A percentile compares a stretch with the other conserved stretches of the same genome.
Conservation (phyloP, 768 basidiomycete genomes). For the Neoboletus subvelutipes region DNA sequence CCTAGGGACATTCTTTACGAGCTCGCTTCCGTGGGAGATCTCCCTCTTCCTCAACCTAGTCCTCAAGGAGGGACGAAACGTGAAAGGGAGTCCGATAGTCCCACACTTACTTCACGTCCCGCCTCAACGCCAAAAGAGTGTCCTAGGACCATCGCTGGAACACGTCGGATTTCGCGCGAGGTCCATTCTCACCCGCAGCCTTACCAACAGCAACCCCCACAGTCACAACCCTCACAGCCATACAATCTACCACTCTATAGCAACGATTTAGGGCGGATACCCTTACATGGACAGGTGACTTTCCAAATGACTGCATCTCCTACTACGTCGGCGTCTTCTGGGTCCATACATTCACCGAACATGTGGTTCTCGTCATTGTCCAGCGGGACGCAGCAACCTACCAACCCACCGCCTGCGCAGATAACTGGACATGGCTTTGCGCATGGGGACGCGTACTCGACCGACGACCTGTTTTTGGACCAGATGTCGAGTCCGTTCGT, state of each 20-base stretch:
- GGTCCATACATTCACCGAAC: slow-evolving; percentile 3
- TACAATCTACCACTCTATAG: slow-evolving; percentile 53
- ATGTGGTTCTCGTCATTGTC: slow-evolving; percentile 24
- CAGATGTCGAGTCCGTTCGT: slow-evolving; percentile 15
- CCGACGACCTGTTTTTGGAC: slow-evolving; percentile 26
- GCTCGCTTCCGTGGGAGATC: slow-evolving; percentile 66
- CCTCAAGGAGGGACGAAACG: slow-evolving; percentile 57
- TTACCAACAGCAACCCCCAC: slow-evolving; percentile 2
- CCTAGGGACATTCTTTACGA: slow-evolving; percentile 72
- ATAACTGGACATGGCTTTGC: slow-evolving; percentile 2
- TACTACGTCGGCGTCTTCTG: background rate
- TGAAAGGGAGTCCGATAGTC: slow-evolving; percentile 58
- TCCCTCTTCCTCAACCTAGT: slow-evolving; percentile 61
- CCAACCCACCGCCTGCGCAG: background rate
- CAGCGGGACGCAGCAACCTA: background rate
- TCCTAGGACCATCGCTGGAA: slow-evolving; percentile 34
- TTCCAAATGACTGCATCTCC: slow-evolving; percentile 10
- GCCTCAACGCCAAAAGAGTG: slow-evolving; percentile 12
- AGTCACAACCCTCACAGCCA: slow-evolving; percentile 12
- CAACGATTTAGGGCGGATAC: slow-evolving; percentile 57
- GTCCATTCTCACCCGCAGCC: slow-evolving; percentile 6
- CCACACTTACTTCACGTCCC: slow-evolving; percentile 19
- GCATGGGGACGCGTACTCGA: slow-evolving; percentile 10
- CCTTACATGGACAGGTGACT: slow-evolving; percentile 36
- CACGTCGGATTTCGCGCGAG: slow-evolving; percentile 35